Conservation (phyloP, 2,329 filamentous ascomycete species). For the Neofusicoccum laricinum region DNA sequence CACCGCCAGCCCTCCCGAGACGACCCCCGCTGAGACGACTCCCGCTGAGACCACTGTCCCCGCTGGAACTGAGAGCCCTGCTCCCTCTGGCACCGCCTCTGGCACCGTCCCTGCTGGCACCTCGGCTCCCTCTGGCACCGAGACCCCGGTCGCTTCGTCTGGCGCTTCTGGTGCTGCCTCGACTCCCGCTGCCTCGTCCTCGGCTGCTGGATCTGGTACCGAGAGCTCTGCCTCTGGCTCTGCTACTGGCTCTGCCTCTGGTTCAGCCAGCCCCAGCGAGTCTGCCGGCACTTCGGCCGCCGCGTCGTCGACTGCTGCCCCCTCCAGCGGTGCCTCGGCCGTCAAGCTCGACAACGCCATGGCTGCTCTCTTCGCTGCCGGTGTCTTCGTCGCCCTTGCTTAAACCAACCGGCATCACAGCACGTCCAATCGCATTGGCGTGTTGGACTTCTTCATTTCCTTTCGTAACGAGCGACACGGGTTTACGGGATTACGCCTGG, state of each 20-base stretch:
- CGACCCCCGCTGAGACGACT: not conserved
- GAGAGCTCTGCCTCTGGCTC: conserved; percentile 1
- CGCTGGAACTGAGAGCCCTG: not conserved
- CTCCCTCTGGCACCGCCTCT: not conserved
- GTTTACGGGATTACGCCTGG: not conserved
- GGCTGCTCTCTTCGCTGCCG: conserved; percentile 16
- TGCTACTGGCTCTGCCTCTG: not conserved
- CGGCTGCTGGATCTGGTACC: not conserved
- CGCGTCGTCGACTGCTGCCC: conserved; percentile 7
- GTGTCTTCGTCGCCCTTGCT: conserved; percentile 13
- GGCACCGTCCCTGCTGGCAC: not conserved
- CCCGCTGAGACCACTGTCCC: not conserved
- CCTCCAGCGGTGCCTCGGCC: not conserved
- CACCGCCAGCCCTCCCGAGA: not conserved
- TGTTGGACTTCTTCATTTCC: not conserved
- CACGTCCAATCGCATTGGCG: not conserved
- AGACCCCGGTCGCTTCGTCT: not conserved
- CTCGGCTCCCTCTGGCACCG: not conserved
- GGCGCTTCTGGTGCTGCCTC: not conserved
- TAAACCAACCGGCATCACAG: not conserved
- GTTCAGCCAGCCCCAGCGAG: not conserved
- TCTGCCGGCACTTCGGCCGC: not conserved
- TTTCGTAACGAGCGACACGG: conserved; percentile 13
- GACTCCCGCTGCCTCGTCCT: not conserved
- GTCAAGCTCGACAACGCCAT: conserved; percentile 13